Evolutionary conservation across 139 green algal species (phyloP).

Genomic region (Micractinium sp.): DNA sequence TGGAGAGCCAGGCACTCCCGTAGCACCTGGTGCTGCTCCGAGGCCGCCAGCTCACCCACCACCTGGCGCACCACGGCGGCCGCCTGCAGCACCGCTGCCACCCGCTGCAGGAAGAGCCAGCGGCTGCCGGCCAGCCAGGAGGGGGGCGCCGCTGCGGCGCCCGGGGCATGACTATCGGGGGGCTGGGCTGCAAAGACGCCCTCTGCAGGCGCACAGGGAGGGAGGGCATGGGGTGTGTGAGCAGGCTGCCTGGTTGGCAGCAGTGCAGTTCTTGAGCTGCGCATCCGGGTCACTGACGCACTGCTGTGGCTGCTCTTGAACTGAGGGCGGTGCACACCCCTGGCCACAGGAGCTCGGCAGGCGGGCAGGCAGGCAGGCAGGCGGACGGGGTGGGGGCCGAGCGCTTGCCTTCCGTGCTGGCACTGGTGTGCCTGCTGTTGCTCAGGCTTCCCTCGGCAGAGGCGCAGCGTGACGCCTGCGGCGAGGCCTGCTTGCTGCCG

Average conservation of each 20-base stretch:
- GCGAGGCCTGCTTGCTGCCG: not conserved
- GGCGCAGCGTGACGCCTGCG: not conserved
- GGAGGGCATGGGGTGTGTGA: not conserved
- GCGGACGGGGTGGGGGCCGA: too few species aligned
- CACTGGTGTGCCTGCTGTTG: not conserved
- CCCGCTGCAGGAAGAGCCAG: not conserved
- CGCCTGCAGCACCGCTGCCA: not conserved
- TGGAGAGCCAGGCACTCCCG: slow-evolving; percentile 37
- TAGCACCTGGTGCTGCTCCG: slow-evolving; percentile 2
- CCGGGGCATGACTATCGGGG: not conserved
- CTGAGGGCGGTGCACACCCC: too few species aligned
- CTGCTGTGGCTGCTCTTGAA: too few species aligned
- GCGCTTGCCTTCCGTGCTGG: not conserved
- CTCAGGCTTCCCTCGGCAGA: slow-evolving; percentile 22
- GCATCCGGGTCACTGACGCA: too few species aligned
- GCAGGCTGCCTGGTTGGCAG: too few species aligned
- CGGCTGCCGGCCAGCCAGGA: not conserved
- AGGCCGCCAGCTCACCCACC: not conserved
- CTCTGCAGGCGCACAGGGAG: not conserved
- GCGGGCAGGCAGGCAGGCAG: too few species aligned
- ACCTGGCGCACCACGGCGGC: slow-evolving; percentile 1
- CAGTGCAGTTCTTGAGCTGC: too few species aligned
- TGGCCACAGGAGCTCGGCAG: too few species aligned
- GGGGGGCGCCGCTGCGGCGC: not conserved
- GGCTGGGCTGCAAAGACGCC: not conserved